Evolutionary conservation across 2,329 filamentous ascomycete species (phyloP).

Genomic region (Westerdykella sp.): DNA sequence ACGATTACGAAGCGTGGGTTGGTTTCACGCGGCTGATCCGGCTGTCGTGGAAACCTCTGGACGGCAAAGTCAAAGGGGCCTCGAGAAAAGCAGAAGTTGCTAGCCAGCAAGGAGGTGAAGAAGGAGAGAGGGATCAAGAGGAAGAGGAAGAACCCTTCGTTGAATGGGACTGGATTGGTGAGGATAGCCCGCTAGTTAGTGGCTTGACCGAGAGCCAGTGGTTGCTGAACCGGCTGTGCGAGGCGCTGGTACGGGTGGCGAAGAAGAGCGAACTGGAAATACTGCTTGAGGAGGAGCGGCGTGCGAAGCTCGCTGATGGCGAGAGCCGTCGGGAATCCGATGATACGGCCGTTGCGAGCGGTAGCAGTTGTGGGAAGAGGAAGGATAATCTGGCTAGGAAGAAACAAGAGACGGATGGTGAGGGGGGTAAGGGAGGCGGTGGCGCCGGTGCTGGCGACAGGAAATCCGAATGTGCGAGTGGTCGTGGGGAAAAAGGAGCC

Average conservation of each 20-base stretch:
- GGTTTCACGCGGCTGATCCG: slow-evolving; percentile 72
- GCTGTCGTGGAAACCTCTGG: slow-evolving; percentile 36
- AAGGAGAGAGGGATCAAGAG: slow-evolving; percentile 26
- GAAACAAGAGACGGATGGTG: too few species aligned
- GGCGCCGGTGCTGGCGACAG: too few species aligned
- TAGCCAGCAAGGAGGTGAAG: not conserved
- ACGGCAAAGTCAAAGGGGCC: not conserved
- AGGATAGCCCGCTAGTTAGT: slow-evolving; percentile 61
- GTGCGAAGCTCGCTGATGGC: too few species aligned
- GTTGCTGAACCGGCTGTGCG: slow-evolving; percentile 59
- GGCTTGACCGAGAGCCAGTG: slow-evolving; percentile 59
- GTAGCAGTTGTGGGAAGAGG: too few species aligned
- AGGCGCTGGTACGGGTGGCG: slow-evolving; percentile 49
- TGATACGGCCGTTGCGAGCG: too few species aligned
- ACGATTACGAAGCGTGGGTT: slow-evolving; percentile 80
- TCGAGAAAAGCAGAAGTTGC: not conserved
- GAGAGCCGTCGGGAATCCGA: too few species aligned
- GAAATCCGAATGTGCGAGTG: too few species aligned
- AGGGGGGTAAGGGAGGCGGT: too few species aligned
- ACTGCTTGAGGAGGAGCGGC: too few species aligned
- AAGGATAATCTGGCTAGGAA: too few species aligned
- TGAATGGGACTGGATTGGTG: slow-evolving; percentile 68
- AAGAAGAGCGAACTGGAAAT: slow-evolving; percentile 12
- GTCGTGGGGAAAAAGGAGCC: too few species aligned
- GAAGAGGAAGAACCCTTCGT: slow-evolving; percentile 55